These are phyloP conservation scores for Grigorovia jiainica DNA, from an alignment of 805 yeast genomes.

Conservation along the genomic window DNA sequence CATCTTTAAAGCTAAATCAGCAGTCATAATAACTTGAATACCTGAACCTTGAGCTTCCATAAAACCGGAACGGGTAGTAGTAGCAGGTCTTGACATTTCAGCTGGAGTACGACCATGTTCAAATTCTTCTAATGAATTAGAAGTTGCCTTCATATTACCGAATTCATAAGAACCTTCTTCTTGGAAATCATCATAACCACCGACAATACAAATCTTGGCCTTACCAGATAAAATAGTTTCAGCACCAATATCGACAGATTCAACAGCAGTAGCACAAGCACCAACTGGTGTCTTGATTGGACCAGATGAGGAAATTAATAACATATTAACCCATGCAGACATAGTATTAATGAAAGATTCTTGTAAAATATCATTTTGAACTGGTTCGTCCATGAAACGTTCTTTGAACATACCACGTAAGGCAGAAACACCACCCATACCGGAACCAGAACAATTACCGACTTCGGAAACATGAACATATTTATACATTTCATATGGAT, in stretches of 20 bases:
- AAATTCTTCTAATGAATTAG: conserved; percentile 77
- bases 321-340: conserved; percentile 99
- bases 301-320: conserved; percentile 92
- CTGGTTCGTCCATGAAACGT: conserved; percentile 85
- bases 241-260: conserved; percentile 91
- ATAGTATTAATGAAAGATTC: conserved; percentile 98
- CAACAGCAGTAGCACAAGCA: conserved; percentile 99
- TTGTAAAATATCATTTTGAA: conserved; percentile 93
- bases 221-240: conserved; percentile 89
- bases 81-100: conserved; percentile 98
- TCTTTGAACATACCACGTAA: conserved; percentile 96
- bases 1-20: conserved; percentile 89
- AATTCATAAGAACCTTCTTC: conserved; percentile 98
- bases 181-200: conserved; percentile 99
- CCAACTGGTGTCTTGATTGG: conserved; percentile 99
- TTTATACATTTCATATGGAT: conserved; percentile 97
- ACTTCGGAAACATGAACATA: conserved; percentile 97
- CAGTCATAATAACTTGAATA: conserved; percentile 92
- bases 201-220: conserved; percentile 93
- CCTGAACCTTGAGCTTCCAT: conserved; percentile 99
- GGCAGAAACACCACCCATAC: conserved; percentile 99
- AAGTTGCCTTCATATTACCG: conserved; percentile 98
- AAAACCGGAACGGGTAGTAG: conserved; percentile 93
- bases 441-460: conserved; percentile 99
- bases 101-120: conserved; percentile 95